phyloP scores from a whole-genome alignment of 108 stramenopile genomes.

The Skeletonema costatum region DNA sequence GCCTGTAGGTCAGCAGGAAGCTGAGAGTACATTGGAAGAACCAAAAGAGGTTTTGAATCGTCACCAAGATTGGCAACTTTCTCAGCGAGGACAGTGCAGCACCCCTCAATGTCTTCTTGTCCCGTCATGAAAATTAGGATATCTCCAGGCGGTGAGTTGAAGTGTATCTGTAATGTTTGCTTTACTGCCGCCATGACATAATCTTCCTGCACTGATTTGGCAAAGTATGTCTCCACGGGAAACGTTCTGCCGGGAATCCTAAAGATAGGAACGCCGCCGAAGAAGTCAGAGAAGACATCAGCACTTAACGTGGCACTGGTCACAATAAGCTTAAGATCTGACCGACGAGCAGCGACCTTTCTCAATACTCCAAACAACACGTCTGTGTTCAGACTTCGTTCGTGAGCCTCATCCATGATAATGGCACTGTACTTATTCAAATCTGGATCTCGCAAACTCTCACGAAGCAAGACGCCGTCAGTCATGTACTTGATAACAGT shows the following conservation, averaged over 20 bases:
- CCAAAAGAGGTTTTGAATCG: conserved; percentile 87
- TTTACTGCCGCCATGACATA: conserved; percentile 99
- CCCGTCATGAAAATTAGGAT: conserved; percentile 99
- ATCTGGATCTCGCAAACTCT: conserved; percentile 94
- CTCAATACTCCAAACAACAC: conserved; percentile 97
- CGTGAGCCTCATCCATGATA: conserved; percentile 99
- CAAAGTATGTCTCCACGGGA: conserved; percentile 92
- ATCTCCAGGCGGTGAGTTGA: conserved; percentile 96
- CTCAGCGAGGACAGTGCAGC: conserved; percentile 93
- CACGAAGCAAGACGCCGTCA: conserved; percentile 96
- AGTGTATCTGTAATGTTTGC: conserved; percentile 97
- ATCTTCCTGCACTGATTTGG: conserved; percentile 94
- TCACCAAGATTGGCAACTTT: conserved; percentile 87
- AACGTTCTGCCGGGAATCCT: conserved; percentile 92
- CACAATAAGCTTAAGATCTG: conserved; percentile 97
- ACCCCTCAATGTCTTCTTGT: conserved; percentile 99
- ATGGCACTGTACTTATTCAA: conserved; percentile 92
- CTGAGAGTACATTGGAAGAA: conserved; percentile 99
- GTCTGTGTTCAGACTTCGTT: conserved; percentile 95
- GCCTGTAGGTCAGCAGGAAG: conserved; percentile 98
- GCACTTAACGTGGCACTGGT: conserved; percentile 97
- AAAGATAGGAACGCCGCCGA: conserved; percentile 97
- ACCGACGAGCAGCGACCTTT: conserved; percentile 90
- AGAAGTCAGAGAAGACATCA: conserved; percentile 93
- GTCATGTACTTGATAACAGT: conserved; percentile 94